phyloP scores from a whole-genome alignment of 331 rosid genomes.

The Prunus yedoensis region DNA sequence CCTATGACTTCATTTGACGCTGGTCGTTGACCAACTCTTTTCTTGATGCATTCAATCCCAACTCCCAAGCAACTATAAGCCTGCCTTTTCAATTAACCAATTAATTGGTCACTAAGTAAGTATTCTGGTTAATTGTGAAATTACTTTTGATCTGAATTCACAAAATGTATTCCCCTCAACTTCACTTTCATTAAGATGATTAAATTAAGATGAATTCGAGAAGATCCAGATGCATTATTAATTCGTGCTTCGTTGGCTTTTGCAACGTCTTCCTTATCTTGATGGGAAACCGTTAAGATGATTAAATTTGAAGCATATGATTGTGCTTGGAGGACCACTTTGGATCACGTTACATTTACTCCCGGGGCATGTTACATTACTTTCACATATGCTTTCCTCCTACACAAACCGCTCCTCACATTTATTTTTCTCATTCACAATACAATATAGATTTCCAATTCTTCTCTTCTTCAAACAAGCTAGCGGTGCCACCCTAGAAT shows the following conservation, averaged over 20 bases:
- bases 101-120: too few species aligned
- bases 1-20: not conserved
- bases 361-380: constrained; percentile 9
- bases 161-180: too few species aligned
- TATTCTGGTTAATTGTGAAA: too few species aligned
- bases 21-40: not conserved
- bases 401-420: not conserved
- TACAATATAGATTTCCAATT: not conserved
- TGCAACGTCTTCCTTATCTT: not conserved
- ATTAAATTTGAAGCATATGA: not conserved
- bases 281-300: not conserved
- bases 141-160: too few species aligned
- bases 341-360: constrained; percentile 8
- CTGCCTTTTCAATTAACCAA: not conserved
- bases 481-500: not conserved
- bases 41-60: not conserved
- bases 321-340: constrained; percentile 45
- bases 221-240: too few species aligned
- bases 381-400: not conserved
- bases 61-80: not conserved
- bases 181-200: too few species aligned
- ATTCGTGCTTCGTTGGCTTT: constrained; percentile 14
- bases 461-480: not conserved
- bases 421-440: not conserved
- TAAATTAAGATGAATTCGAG: too few species aligned